Base-by-base conservation (phyloP, 1,284 basidiomycete genomes). In the Rhodotorula sp. region DNA sequence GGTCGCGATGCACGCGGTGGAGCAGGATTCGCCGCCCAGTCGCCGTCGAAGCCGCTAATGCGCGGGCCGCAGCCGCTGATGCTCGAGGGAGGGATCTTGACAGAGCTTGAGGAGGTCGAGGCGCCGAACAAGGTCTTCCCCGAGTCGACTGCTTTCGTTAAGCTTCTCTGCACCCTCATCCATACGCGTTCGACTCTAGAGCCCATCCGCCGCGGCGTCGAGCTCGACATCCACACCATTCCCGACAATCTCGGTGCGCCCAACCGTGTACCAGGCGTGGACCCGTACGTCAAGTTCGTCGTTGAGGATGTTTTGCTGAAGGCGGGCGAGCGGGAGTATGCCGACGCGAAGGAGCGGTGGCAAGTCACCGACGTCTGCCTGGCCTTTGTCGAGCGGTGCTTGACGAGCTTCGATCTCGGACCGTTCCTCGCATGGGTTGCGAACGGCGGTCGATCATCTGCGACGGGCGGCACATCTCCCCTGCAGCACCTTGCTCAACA, bases 41-140 rank as follows among this genome's bases (percentile, higher is more conserved):
- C 55, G 24, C 31, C 37, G 7, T 56, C 47, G 16, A 37, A 40
- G 22, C 59, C 61, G 37, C 47, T 59, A 40, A 40, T 71, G 53
- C 63, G 70, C 5, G 70, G 60, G 3, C 65, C 68, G 3, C 65
- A 64, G 22, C 65, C 64, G 40, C 60, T 68, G 53, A 81, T 64
- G 67, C 46, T 76, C 69, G 71, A 62, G 7, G 72, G 73, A 31
- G 77, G 77, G 5, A 70, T 78, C 60, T 64, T 74, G n/a, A 73
- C 70, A 34, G 91, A 95, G 78, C 80, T 96, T 59, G 92, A 94
- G 74, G 88, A 92, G 75, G 87, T 93, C 60, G 94, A 99, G 81
- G 84, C 89, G 18, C 84, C 86, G 8, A 86, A 89, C 76, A 86
- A 87, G 77, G 79, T 88, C 61, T 98, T 94, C 79, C 92, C 93